Conservation (phyloP, 805 yeast species). For the Kuraishia cidri region DNA sequence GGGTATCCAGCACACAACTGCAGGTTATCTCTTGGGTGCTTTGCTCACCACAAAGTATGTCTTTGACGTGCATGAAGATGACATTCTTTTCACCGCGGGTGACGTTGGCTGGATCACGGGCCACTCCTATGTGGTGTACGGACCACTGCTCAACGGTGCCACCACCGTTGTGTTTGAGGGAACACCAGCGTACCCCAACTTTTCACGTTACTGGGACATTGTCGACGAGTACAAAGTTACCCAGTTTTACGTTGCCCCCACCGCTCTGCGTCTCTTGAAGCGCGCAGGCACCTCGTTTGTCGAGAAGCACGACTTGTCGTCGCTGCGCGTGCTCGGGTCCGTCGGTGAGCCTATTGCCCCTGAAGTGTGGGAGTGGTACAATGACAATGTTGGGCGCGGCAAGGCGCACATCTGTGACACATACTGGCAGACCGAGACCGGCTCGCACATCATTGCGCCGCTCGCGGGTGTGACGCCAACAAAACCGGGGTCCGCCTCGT, state of each 20-base stretch:
- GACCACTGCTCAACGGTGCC: constrained; percentile 69
- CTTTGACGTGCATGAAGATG: constrained; percentile 70
- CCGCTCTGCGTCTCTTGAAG: constrained; percentile 69
- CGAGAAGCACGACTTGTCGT: constrained; percentile 49
- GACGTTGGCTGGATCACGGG: constrained; percentile 93
- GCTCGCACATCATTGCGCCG: constrained; percentile 73
- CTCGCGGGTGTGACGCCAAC: constrained; percentile 71
- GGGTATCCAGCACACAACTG: constrained; percentile 78
- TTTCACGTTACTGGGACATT: constrained; percentile 74
- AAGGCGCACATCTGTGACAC: constrained; percentile 73
- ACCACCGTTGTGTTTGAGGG: constrained; percentile 80
- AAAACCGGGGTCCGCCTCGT: constrained; percentile 80
- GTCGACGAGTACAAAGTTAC: constrained; percentile 63
- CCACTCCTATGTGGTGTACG: constrained; percentile 76
- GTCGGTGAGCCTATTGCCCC: constrained; percentile 86
- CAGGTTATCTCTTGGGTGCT: constrained; percentile 72
- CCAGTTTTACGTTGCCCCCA: constrained; percentile 80
- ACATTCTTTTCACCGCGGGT: constrained; percentile 77
- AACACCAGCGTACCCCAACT: constrained; percentile 80
- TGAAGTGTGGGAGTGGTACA: constrained; percentile 85
- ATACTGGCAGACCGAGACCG: constrained; percentile 87
- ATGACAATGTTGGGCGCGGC: constrained; percentile 60
- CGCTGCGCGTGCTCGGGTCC: constrained; percentile 67
- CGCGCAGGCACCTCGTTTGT: constrained; percentile 63
- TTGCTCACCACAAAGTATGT: constrained; percentile 64